Base-by-base conservation (phyloP, 169 alveolate genomes). In the Plasmodium vinckei region DNA sequence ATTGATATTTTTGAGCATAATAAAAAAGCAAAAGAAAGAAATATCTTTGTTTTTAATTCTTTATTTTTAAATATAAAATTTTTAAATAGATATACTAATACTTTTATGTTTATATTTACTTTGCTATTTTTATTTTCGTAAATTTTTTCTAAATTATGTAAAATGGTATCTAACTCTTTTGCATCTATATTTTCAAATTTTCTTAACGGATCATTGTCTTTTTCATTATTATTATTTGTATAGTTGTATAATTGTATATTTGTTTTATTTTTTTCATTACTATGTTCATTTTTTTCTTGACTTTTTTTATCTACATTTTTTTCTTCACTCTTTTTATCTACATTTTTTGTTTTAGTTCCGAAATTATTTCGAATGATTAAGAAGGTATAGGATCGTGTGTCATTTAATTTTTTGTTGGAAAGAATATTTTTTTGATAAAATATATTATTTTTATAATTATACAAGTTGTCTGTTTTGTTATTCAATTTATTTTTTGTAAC, bases 1-100 rank as follows among this genome's bases (percentile, higher is more conserved):
- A 86, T 65, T 13, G 91, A 56, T 60, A 86, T 86, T 70, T 86
- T 86, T 0, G 91, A 86, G 49, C 91, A 86, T 59, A 86, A 5
- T n/a, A 86, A 69, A 70, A 68, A 86, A 60, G 71, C 27, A 49
- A 86, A 86, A 15, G 91, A 86, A 59, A 69, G 60, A 57, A 86
- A 86, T 15, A 86, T 86, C 42, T 70, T 86, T 25, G 21, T 27
- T 70, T 86, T 86, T 44, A 86, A 59, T 61, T 86, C 87, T 17
- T 86, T 86, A 86, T 86, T 86, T 53, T 86, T 86, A 33, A 15
- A 15, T 60, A 86, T 69, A 86, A 86, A 86, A 69, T 69, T 86
- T 69, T 86, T 86, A 86, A 86, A 86, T 12, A 86, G 71, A 72
- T 86, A 86, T n/a, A 69, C 87, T 70, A 86, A 60, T 23, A 86